Evolutionary conservation across 345 rosid species (phyloP).

Genomic region (Brassica incana): DNA sequence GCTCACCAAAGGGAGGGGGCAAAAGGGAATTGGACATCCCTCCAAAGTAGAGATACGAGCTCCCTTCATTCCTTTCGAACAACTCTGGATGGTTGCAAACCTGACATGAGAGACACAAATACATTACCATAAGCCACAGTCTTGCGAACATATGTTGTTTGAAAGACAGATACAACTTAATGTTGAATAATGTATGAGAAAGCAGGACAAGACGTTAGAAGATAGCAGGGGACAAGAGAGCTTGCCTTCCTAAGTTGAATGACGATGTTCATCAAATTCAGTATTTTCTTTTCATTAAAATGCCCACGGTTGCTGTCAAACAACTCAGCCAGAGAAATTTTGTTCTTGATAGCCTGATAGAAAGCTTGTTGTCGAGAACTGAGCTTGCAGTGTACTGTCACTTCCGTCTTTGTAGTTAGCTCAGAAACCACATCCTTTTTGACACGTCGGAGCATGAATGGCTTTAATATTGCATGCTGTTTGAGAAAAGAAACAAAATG

Average conservation of each 20-base stretch:
- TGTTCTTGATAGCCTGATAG: conserved; percentile 97
- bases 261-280: conserved; percentile 97
- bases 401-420: conserved; percentile 88
- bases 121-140: conserved; percentile 18
- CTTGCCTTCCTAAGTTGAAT: conserved; percentile 96
- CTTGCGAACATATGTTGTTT: conserved; percentile 1
- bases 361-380: conserved; percentile 98
- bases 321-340: conserved; percentile 90
- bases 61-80: conserved; percentile 99
- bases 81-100: conserved; percentile 99
- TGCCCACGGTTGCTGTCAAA: conserved; percentile 91
- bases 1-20: conserved; percentile 96
- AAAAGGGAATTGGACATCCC: conserved; percentile 81
- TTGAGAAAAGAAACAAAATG: conserved; percentile 5
- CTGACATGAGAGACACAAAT: conserved; percentile 46
- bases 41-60: conserved; percentile 85
- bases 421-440: conserved; percentile 95
- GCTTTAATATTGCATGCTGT: conserved; percentile 99
- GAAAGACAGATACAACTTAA: conserved; percentile 15
- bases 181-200: neutral
- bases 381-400: conserved; percentile 95
- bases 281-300: conserved; percentile 89
- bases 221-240: conserved; percentile 21
- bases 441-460: conserved; percentile 95
- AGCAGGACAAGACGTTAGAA: conserved; percentile 3